Evolutionary conservation across 2,329 filamentous ascomycete genomes (phyloP), one percentile per base, ranked within the genome.

Genomic region (Gyromitra esculenta): DNA sequence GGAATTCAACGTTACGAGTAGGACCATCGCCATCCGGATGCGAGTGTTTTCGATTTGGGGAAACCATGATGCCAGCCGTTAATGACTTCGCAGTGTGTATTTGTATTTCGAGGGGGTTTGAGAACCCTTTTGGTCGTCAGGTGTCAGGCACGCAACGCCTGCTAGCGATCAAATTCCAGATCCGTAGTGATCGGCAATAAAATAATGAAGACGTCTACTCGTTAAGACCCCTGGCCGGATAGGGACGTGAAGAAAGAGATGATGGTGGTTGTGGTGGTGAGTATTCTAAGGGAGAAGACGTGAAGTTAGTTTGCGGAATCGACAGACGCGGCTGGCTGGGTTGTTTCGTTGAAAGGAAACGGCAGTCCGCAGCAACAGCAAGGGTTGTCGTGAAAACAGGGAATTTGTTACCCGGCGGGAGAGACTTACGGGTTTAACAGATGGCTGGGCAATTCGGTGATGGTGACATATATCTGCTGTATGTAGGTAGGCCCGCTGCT

Each of bases 381-480:
- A 69, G 48, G 57, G 64, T 74, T 68, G 71, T 43, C 21, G 63
- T 56, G 37, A 63, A 66, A 74, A 39, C 11, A 60, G 37, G 43
- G 31, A 48, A 69, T 39, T 52, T 39, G 72, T 75, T 75, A 75
- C 72, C 72, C 72, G 72, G 72, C 59, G 50, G 59, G 59, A 25
- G 57, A 5, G 18, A 31, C 37, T 60, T 8, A 60, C 37, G 57
- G 18, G 4, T 60, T 18, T 25, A 35, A 52, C 48, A 15, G 62
- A 60, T 59, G 41, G 56, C 18, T 52, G 65, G 66, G 52, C 52
- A 35, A 35, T 13, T 35, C 41, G 48, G 37, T 68, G 50, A 69
- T 18, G 52, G 6, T 35, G 25, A 31, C 50, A 11, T 60, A 6
- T 39, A 50, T 50, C 18, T 54, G 15, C 21, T 54, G 21, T 11